Evolutionary conservation across 768 basidiomycete species (phyloP).

Genomic region (Russula olivacea): DNA sequence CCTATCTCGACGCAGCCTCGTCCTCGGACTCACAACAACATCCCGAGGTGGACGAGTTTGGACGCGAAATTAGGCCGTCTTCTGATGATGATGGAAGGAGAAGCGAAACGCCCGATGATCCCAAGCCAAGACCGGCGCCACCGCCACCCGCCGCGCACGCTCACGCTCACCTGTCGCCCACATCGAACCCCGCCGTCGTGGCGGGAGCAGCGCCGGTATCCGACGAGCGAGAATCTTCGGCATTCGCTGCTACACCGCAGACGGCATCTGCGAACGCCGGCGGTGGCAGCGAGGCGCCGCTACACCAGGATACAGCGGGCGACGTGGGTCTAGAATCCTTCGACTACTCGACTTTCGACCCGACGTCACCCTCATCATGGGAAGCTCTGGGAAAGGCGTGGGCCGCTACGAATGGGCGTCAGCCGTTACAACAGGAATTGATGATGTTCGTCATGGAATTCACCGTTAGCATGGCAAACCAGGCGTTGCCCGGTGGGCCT

Average conservation of each 20-base stretch:
- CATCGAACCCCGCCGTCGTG: neutral
- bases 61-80: conserved; percentile 65
- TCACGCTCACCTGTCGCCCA: conserved; percentile 10
- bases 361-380: conserved; percentile 69
- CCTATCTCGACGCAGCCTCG: conserved; percentile 20
- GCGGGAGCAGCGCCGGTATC: neutral
- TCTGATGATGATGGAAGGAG: conserved; percentile 35
- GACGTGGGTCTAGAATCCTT: conserved; percentile 54
- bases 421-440: conserved; percentile 69
- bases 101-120: conserved; percentile 9
- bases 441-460: conserved; percentile 62
- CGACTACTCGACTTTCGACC: conserved; percentile 68
- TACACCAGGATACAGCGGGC: neutral
- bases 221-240: conserved; percentile 4
- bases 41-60: conserved; percentile 77
- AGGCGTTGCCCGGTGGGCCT: neutral
- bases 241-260: neutral
- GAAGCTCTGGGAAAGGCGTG: conserved; percentile 75
- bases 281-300: neutral
- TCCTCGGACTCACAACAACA: conserved; percentile 27
- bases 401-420: conserved; percentile 58
- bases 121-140: conserved; percentile 10
- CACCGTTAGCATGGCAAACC: conserved; percentile 25
- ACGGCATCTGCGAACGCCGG: neutral
- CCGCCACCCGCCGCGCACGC: conserved; percentile 20